Percentiles rank a stretch among this genome's conserved stretches.
Evolutionary conservation across 1,139 yeast species (phyloP).

Genomic region (Geotrichum siamense): DNA sequence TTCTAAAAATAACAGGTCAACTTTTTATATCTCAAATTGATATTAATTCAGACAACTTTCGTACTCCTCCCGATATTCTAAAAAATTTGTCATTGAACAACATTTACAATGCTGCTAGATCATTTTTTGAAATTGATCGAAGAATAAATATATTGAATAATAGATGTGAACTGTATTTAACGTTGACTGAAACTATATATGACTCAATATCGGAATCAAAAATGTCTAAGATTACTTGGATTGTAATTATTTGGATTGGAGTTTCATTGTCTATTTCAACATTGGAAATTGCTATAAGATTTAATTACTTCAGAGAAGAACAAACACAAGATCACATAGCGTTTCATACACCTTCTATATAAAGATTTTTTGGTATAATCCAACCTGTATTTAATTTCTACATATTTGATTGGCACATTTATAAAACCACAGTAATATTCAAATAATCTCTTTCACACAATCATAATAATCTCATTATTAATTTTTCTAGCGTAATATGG

Average conservation of each 20-base stretch:
- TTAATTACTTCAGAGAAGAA: slow-evolving; percentile 39
- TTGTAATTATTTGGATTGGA: slow-evolving; percentile 76
- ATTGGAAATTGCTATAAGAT: slow-evolving; percentile 53
- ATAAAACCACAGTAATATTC: too few species aligned
- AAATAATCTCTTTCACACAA: too few species aligned
- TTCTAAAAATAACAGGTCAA: slow-evolving; percentile 81
- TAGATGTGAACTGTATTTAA: slow-evolving; percentile 86
- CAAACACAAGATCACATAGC: neutral
- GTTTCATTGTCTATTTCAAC: slow-evolving; percentile 65
- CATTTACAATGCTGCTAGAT: slow-evolving; percentile 78
- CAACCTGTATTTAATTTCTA: too few species aligned
- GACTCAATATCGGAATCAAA: slow-evolving; percentile 90
- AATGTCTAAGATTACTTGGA: slow-evolving; percentile 85
- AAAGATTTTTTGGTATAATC: neutral
- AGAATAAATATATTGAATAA: slow-evolving; percentile 89
- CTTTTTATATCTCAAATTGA: slow-evolving; percentile 85
- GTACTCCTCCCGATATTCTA: slow-evolving; percentile 96
- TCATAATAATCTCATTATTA: too few species aligned
- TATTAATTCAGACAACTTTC: slow-evolving; percentile 82
- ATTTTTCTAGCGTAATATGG: too few species aligned
- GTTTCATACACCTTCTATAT: neutral
- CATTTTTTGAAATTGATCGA: slow-evolving; percentile 89
- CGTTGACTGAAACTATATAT: slow-evolving; percentile 84
- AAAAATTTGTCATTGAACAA: slow-evolving; percentile 93
- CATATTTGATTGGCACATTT: too few species aligned